These are phyloP conservation scores for Actinidia arguta DNA, from an alignment of 179 eudicot genomes.

Conservation along the genomic window DNA sequence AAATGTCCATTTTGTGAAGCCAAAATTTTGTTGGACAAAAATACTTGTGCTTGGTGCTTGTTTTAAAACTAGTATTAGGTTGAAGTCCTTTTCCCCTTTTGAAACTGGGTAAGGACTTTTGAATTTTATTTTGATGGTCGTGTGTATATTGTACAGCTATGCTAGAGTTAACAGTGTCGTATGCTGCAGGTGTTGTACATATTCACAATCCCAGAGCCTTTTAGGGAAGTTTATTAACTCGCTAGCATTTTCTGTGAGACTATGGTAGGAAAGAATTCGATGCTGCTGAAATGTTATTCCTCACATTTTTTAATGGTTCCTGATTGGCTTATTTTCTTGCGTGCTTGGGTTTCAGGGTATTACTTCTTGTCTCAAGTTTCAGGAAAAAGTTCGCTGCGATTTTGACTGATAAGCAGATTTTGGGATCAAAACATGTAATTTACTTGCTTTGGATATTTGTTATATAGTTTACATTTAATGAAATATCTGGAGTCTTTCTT, in stretches of 20 bases:
- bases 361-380: conserved; percentile 73
- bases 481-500: background rate
- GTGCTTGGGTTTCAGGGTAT: conserved; percentile 64
- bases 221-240: conserved; percentile 68
- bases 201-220: conserved; percentile 59
- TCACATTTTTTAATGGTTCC: background rate
- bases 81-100: conserved; percentile 76
- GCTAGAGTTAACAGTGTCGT: background rate
- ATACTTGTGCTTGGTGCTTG: conserved; percentile 86
- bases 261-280: conserved; percentile 60
- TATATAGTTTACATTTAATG: conserved; percentile 2
- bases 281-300: background rate
- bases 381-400: conserved; percentile 71
- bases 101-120: conserved; percentile 64
- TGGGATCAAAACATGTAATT: conserved; percentile 90
- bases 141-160: background rate
- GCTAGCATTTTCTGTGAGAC: conserved; percentile 66
- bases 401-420: conserved; percentile 71
- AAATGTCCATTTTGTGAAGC: conserved; percentile 80
- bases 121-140: background rate
- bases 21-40: conserved; percentile 75
- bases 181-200: conserved; percentile 59
- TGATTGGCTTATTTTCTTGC: conserved; percentile 22
- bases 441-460: conserved; percentile 21
- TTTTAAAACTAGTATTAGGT: conserved; percentile 65